Evolutionary conservation across 2,329 filamentous ascomycete genomes (phyloP).

Genomic region (Aspergillus tanneri): DNA sequence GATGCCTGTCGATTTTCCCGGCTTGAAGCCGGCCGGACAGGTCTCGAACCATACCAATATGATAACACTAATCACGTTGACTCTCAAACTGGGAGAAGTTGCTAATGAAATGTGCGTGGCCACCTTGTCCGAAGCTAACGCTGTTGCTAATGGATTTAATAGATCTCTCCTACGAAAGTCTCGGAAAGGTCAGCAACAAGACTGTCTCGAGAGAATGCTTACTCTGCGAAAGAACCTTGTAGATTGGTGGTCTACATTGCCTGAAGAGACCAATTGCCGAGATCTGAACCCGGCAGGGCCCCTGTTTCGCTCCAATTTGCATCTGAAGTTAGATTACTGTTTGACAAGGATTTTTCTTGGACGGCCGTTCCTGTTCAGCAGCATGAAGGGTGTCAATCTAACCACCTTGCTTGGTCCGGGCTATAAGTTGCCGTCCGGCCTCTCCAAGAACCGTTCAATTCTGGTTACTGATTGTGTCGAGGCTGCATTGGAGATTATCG

Average conservation of each 20-base stretch:
- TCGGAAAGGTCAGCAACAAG: conserved; percentile 40
- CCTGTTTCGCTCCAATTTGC: conserved; percentile 51
- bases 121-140: background rate
- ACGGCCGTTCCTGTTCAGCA: conserved; percentile 54
- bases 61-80: conserved; percentile 49
- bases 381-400: conserved; percentile 31
- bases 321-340: conserved; percentile 55
- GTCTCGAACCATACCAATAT: conserved; percentile 49
- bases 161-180: conserved; percentile 42
- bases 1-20: conserved; percentile 49
- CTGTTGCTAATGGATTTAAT: conserved; percentile 24
- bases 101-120: conserved; percentile 42
- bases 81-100: conserved; percentile 41
- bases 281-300: conserved; percentile 44
- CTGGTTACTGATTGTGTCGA: conserved; percentile 56
- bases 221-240: conserved; percentile 40
- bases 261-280: conserved; percentile 39
- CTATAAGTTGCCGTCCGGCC: conserved; percentile 31
- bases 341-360: conserved; percentile 56
- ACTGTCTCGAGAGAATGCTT: conserved; percentile 42
- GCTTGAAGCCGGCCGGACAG: conserved; percentile 43
- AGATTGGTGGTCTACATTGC: conserved; percentile 45
- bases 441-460: conserved; percentile 36
- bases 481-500: conserved; percentile 53
- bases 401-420: conserved; percentile 19